These are phyloP conservation scores for Syzygium syzygioides DNA, from an alignment of 441 rosid species.

Conservation along the genomic window DNA sequence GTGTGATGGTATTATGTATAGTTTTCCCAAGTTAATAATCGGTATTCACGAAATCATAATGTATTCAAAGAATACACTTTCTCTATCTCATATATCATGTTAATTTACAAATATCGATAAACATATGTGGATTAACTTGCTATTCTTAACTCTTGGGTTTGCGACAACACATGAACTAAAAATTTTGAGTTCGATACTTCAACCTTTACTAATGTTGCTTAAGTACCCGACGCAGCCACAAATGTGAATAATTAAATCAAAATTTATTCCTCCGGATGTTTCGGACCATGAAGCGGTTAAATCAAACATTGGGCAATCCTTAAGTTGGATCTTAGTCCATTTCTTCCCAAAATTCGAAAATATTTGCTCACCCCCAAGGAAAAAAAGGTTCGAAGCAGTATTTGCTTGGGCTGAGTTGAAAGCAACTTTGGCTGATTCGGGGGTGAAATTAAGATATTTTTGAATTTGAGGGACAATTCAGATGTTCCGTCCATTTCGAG, in stretches of 20 bases:
- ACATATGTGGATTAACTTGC: background rate
- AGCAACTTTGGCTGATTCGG: background rate
- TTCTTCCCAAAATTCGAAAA: background rate
- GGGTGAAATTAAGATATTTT: background rate
- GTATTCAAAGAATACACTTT: background rate
- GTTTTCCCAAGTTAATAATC: background rate
- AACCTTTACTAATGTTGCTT: background rate
- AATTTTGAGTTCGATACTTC: background rate
- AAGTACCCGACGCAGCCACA: background rate
- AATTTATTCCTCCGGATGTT: background rate
- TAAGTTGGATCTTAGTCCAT: background rate
- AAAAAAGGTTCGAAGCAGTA: background rate
- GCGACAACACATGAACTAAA: background rate
- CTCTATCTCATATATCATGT: background rate
- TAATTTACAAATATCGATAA: background rate
- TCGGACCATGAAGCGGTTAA: background rate
- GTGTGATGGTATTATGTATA: background rate
- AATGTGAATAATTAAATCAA: background rate
- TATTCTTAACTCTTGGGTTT: too few species aligned
- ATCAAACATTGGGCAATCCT: background rate
- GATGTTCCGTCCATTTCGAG: background rate
- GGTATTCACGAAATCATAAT: background rate
- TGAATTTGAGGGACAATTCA: background rate
- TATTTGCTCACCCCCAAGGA: too few species aligned
- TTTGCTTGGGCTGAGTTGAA: background rate